Percentiles rank a stretch among this genome's conserved stretches.
phyloP scores from a whole-genome alignment of 805 yeast species.

The Pichia nanzhaoensis region DNA sequence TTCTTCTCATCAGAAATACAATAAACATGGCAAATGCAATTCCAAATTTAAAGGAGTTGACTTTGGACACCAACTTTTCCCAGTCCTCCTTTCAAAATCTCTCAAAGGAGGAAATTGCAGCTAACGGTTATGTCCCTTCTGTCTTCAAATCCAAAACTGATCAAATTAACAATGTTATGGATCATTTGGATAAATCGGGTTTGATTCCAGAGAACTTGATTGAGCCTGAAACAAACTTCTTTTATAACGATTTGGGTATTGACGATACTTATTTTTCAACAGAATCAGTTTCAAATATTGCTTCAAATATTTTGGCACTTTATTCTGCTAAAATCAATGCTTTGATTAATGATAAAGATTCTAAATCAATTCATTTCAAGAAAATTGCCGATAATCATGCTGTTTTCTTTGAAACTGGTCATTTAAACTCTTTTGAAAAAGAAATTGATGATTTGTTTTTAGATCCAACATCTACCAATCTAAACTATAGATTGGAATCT shows the following conservation, averaged over 20 bases:
- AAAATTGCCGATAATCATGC: conserved; percentile 82
- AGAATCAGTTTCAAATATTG: conserved; percentile 74
- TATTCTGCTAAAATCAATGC: conserved; percentile 93
- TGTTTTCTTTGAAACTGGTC: conserved; percentile 75
- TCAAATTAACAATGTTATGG: conserved; percentile 78
- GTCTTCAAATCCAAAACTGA: conserved; percentile 75
- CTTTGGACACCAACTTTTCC: conserved; percentile 32
- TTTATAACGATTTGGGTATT: conserved; percentile 79
- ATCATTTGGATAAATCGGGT: conserved; percentile 72
- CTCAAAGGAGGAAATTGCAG: conserved; percentile 25
- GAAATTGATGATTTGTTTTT: conserved; percentile 78
- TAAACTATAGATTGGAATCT: conserved; percentile 66
- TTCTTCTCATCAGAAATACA: not conserved
- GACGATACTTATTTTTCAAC: conserved; percentile 89
- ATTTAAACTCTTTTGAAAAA: conserved; percentile 50
- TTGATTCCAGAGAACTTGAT: conserved; percentile 84
- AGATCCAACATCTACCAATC: conserved; percentile 33
- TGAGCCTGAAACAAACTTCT: conserved; percentile 84
- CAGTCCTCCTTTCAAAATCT: conserved; percentile 30
- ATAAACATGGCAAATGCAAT: conserved; percentile 6
- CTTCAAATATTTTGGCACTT: conserved; percentile 76
- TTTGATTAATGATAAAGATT: conserved; percentile 37
- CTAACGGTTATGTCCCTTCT: conserved; percentile 61
- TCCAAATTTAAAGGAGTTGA: conserved; percentile 18
- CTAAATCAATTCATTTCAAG: conserved; percentile 62